Evolutionary conservation across 1,284 basidiomycete species (phyloP), one percentile per base, ranked within the genome.

Genomic region (Phenoliferia sp.): DNA sequence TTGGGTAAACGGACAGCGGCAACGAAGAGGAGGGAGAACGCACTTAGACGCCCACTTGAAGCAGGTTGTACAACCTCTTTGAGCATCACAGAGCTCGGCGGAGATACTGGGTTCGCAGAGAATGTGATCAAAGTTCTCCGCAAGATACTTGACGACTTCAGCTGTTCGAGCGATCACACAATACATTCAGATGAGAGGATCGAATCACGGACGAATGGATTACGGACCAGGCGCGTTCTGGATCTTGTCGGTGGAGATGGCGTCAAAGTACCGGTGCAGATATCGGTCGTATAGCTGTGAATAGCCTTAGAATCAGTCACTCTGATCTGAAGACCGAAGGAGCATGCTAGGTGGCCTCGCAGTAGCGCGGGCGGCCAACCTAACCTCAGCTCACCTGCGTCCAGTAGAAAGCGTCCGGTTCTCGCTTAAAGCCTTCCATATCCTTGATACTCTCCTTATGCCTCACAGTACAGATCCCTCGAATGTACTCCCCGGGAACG

Each of bases 251-350:
- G 92, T 87, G 64, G 90, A 88, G 67, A 99, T 88, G 73, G 98
- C 90, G 79, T 99, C 96, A 80, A 95, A 97, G 81, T 96, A 95
- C 79, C 93, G 91, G 82, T 96, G 94, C 80, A 97, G 92, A 81
- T 97, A 98, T 57, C 94, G 92, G 81, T 99, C 95, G 60, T 76
- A 76, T 0, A 76, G 67, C 75, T 76, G 57, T 29, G 2, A 15
- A 12, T 22, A 22, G 39, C 39, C 12, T 22, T 12, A 12, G 39
- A 44, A 22, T 44, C 56, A 59, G 15, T 10, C 10, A 12, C 35
- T 36, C 35, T 19, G 7, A 19, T 10, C n/a, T 9, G 22, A 26
- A 10, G 22, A 26, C 10, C n/a, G 52, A 26, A 10, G 15, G 15
- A 26, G 12, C 52, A 26, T 26, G 22, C 52, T 28, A 54, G 22